phyloP scores from a whole-genome alignment of 805 yeast genomes.

The Monosporozyma aerobia region DNA sequence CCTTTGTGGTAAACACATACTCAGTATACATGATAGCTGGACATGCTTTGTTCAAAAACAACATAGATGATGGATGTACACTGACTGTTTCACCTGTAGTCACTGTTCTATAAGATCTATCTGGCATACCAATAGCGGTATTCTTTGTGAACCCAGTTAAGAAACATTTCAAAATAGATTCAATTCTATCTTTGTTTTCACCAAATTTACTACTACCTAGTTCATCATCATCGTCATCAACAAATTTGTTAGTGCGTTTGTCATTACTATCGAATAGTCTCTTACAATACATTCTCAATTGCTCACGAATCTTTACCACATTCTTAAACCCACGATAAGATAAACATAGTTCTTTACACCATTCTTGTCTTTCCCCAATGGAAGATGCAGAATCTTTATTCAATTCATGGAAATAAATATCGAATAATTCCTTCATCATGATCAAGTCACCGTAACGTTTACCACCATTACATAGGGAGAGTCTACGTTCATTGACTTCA shows the following conservation, averaged over 20 bases:
- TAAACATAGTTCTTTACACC: conserved; percentile 77
- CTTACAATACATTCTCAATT: conserved; percentile 35
- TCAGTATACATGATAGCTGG: conserved; percentile 93
- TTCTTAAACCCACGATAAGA: conserved; percentile 74
- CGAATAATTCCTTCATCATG: conserved; percentile 69
- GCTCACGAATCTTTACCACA: conserved; percentile 66
- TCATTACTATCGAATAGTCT: conserved; percentile 7
- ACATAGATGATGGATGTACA: conserved; percentile 81
- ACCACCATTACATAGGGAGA: conserved; percentile 64
- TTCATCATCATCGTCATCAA: conserved; percentile 5
- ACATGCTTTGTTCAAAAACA: conserved; percentile 63
- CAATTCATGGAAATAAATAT: conserved; percentile 34
- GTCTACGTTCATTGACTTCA: conserved; percentile 68
- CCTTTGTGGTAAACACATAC: conserved; percentile 85
- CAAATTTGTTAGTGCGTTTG: not conserved
- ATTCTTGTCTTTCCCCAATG: conserved; percentile 51
- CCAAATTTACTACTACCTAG: conserved; percentile 8
- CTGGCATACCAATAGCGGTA: conserved; percentile 92
- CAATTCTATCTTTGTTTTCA: conserved; percentile 26
- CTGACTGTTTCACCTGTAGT: conserved; percentile 75
- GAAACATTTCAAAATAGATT: conserved; percentile 65
- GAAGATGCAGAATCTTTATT: conserved; percentile 25
- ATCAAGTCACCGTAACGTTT: conserved; percentile 70
- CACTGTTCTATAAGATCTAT: conserved; percentile 82
- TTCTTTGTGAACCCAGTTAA: conserved; percentile 76